phyloP scores from a whole-genome alignment of 169 alveolate species.

The Toxoplasma gondii region DNA sequence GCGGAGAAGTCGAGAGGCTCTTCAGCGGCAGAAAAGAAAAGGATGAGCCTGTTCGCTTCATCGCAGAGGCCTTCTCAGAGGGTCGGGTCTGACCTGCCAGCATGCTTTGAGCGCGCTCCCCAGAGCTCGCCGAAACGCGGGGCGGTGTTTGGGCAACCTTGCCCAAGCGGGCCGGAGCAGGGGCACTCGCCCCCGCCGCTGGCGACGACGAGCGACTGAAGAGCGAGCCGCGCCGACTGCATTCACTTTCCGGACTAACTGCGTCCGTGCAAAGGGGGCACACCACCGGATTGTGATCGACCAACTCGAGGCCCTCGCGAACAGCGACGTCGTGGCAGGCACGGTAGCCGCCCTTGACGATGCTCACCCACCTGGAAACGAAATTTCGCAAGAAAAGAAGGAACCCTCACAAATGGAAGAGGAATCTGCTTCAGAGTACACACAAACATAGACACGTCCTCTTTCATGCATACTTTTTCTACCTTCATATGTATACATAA shows the following conservation, averaged over 20 bases:
- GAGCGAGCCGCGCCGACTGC: conserved; percentile 12
- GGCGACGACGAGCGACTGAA: neutral
- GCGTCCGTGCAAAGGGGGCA: conserved; percentile 45
- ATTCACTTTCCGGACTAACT: conserved; percentile 2
- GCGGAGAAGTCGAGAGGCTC: neutral
- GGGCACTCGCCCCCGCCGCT: too few species aligned
- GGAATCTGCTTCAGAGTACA: neutral
- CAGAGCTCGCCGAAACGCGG: neutral
- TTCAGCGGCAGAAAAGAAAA: neutral
- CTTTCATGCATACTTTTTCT: too few species aligned
- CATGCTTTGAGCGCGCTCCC: neutral
- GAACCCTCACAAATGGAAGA: neutral
- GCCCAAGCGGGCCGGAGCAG: neutral
- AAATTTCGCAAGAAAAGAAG: neutral
- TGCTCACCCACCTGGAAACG: conserved; percentile 71
- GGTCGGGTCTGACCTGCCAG: neutral
- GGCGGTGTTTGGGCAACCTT: neutral
- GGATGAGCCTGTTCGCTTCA: neutral
- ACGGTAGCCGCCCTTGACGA: conserved; percentile 75
- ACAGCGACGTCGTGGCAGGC: conserved; percentile 72
- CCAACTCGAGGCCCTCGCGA: conserved; percentile 65
- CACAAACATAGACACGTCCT: neutral
- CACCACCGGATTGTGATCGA: conserved; percentile 45
- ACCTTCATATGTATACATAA: too few species aligned
- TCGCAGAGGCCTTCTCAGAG: neutral